phyloP scores from a whole-genome alignment of 306 rosid species.

The Bauhinia variegata region DNA sequence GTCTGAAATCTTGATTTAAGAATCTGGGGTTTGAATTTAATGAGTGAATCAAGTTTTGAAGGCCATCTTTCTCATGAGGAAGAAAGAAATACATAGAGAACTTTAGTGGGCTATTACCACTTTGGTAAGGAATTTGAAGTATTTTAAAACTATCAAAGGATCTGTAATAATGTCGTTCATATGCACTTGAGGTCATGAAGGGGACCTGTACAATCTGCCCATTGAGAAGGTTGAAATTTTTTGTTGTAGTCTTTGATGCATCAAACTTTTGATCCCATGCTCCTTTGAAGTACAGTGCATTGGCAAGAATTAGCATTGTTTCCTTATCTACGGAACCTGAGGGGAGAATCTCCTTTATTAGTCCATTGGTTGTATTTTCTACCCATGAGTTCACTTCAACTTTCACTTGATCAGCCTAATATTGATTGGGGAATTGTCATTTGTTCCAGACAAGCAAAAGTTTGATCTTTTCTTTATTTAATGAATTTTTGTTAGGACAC shows the following conservation, averaged over 20 bases:
- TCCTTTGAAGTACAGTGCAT: constrained; percentile 36
- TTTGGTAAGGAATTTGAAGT: constrained; percentile 13
- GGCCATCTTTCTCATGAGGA: constrained; percentile 36
- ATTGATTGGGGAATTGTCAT: no score
- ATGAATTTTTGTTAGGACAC: no score
- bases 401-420: constrained; percentile 20
- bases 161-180: neutral
- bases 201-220: constrained; percentile 1
- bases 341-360: constrained; percentile 5
- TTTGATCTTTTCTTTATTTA: no score
- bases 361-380: constrained; percentile 29
- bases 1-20: constrained; percentile 1
- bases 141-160: constrained; percentile 25
- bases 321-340: neutral
- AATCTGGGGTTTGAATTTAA: neutral
- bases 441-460: no score
- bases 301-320: constrained; percentile 14
- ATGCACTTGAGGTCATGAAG: neutral
- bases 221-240: constrained; percentile 7
- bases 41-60: constrained; percentile 17
- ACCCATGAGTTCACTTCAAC: constrained; percentile 37
- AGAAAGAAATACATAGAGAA: constrained; percentile 40
- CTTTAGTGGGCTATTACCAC: neutral
- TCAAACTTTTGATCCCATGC: constrained; percentile 20
- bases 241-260: neutral